Conservation (phyloP, 1,284 basidiomycete genomes). For the Ceratobasidium theobromae region DNA sequence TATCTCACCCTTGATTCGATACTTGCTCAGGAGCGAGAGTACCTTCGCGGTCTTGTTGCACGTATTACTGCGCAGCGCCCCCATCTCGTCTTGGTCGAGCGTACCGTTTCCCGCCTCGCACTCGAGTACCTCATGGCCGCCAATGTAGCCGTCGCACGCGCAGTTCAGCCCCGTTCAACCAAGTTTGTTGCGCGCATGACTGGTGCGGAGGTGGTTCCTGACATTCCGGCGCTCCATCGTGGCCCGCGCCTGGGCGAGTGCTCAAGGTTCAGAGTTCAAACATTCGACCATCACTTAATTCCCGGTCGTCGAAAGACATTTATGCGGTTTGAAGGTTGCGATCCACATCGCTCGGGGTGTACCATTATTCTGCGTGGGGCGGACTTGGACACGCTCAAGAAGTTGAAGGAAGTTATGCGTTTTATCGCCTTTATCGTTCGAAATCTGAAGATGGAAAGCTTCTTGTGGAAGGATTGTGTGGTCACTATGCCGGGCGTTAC, state of each 20-base stretch:
- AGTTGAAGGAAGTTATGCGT: slow-evolving; percentile 89
- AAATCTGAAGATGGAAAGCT: slow-evolving; percentile 91
- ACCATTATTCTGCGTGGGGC: slow-evolving; percentile 93
- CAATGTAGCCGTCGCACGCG: slow-evolving; percentile 87
- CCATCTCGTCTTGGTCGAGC: slow-evolving; percentile 90
- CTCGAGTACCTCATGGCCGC: slow-evolving; percentile 86
- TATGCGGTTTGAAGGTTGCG: slow-evolving; percentile 95
- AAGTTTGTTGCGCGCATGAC: slow-evolving; percentile 90
- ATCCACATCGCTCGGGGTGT: slow-evolving; percentile 83
- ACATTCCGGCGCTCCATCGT: slow-evolving; percentile 90
- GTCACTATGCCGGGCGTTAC: slow-evolving; percentile 74
- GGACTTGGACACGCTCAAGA: slow-evolving; percentile 72
- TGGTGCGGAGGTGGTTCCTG: slow-evolving; percentile 92
- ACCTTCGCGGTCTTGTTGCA: slow-evolving; percentile 83
- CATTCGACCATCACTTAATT: slow-evolving; percentile 90
- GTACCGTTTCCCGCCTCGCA: slow-evolving; percentile 89
- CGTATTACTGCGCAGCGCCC: slow-evolving; percentile 90
- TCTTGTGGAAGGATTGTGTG: slow-evolving; percentile 91
- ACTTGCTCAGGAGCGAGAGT: slow-evolving; percentile 92
- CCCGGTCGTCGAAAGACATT: slow-evolving; percentile 91
- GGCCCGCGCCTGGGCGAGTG: slow-evolving; percentile 92
- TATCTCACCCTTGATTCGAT: slow-evolving; percentile 94
- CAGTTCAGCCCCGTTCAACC: slow-evolving; percentile 87
- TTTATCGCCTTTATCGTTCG: slow-evolving; percentile 91
- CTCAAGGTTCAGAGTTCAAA: slow-evolving; percentile 84